These are phyloP conservation scores for Lithocarpus polystachyus DNA, from an alignment of 306 rosid species.

Conservation along the genomic window DNA sequence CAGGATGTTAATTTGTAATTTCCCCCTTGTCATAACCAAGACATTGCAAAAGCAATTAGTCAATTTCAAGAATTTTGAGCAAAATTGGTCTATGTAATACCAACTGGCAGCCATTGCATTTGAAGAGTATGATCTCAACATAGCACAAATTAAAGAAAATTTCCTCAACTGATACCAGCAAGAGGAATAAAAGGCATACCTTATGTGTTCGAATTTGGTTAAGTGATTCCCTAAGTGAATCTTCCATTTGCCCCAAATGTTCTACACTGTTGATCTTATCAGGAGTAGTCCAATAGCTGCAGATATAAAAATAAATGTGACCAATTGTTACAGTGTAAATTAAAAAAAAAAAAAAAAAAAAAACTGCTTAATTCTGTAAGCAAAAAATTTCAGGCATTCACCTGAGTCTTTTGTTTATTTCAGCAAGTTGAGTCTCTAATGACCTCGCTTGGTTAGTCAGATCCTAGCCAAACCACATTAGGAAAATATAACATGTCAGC, in stretches of 20 bases:
- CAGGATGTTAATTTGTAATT: too few species aligned
- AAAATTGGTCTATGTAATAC: neutral
- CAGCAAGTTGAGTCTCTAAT: conserved; percentile 54
- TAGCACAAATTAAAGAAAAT: neutral
- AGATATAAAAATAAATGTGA: conserved; percentile 22
- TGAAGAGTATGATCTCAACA: neutral
- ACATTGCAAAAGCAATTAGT: neutral
- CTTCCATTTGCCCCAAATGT: conserved; percentile 72
- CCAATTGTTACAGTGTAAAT: neutral
- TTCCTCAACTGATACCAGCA: neutral
- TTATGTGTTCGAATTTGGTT: conserved; percentile 58
- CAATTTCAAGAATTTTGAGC: neutral
- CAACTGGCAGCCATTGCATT: neutral
- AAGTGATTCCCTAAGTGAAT: conserved; percentile 70
- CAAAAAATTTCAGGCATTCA: conserved; percentile 16
- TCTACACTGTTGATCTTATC: conserved; percentile 67
- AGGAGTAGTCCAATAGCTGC: conserved; percentile 62
- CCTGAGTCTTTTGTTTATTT: conserved; percentile 69
- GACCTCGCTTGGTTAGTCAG: conserved; percentile 47
- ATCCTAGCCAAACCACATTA: conserved; percentile 42
- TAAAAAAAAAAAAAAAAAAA: neutral
- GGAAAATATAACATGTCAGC: neutral
- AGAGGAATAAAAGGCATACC: conserved; percentile 38
- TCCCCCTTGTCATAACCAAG: neutral
- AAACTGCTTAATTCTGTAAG: neutral